Evolutionary conservation across 768 basidiomycete species (phyloP).

Genomic region (Guyanaporus albipodus): DNA sequence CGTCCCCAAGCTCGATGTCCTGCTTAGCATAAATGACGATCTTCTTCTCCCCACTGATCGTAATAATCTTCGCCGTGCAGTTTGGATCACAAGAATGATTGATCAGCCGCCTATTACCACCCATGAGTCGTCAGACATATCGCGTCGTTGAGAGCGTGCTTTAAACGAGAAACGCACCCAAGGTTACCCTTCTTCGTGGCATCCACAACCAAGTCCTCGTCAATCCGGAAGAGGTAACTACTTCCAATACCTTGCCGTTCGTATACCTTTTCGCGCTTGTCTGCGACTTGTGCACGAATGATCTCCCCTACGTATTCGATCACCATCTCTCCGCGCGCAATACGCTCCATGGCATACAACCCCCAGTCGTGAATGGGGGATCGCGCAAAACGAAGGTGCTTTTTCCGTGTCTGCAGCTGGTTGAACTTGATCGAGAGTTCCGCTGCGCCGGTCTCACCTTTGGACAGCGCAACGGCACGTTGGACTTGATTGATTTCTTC

Average conservation of each 20-base stretch:
- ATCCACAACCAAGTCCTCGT: conserved; percentile 97
- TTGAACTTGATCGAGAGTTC: conserved; percentile 94
- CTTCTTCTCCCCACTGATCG: conserved; percentile 90
- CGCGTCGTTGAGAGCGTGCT: conserved; percentile 1
- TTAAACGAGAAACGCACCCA: conserved; percentile 55
- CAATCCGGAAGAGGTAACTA: conserved; percentile 96
- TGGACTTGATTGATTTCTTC: conserved; percentile 95
- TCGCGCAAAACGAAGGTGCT: conserved; percentile 90
- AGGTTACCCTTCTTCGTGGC: conserved; percentile 99
- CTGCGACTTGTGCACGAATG: conserved; percentile 91
- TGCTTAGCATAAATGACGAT: conserved; percentile 99
- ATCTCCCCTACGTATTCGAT: conserved; percentile 99
- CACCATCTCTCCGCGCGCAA: conserved; percentile 94
- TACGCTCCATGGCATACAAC: conserved; percentile 95
- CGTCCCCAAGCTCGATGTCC: conserved; percentile 93
- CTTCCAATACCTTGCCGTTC: conserved; percentile 97
- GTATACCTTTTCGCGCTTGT: conserved; percentile 95
- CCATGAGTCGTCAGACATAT: conserved; percentile 11
- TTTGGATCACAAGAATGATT: conserved; percentile 99
- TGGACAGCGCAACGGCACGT: conserved; percentile 69
- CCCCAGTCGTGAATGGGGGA: conserved; percentile 99
- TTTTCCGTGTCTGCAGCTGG: conserved; percentile 96
- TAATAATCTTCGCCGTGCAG: conserved; percentile 87
- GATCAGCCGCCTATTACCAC: conserved; percentile 73
- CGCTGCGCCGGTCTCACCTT: conserved; percentile 65